Evolutionary conservation across 306 rosid species (phyloP).

Genomic region (Nissolia schottii): DNA sequence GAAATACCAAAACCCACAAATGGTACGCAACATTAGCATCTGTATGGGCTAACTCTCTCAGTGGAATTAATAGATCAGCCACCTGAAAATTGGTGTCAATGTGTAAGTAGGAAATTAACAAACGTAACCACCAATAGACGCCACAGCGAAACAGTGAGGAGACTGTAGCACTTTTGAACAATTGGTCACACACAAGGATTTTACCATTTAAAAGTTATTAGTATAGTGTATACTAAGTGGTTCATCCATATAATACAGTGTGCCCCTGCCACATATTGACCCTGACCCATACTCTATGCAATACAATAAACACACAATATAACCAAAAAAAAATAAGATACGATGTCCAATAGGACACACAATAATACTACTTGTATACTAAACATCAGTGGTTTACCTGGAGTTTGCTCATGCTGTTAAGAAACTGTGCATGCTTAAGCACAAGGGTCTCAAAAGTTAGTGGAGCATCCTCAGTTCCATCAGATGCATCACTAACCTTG

Average conservation of each 20-base stretch:
- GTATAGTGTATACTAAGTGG: background rate
- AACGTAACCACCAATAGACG: background rate
- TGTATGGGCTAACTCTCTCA: constrained; percentile 93
- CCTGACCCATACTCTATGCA: background rate
- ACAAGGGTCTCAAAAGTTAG: constrained; percentile 82
- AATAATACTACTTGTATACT: background rate
- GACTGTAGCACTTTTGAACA: constrained; percentile 6
- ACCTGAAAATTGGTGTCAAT: constrained; percentile 47
- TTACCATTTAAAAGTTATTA: background rate
- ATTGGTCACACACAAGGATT: background rate
- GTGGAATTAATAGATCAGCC: constrained; percentile 80
- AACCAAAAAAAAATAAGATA: background rate
- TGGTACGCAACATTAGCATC: constrained; percentile 99
- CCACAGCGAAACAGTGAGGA: background rate
- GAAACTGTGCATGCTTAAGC: constrained; percentile 77
- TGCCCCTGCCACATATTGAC: background rate
- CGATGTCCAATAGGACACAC: background rate
- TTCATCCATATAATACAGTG: background rate
- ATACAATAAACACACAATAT: background rate
- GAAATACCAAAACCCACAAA: constrained; percentile 98
- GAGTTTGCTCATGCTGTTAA: constrained; percentile 87
- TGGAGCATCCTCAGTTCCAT: constrained; percentile 69
- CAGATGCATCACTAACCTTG: constrained; percentile 66
- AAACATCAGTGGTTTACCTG: constrained; percentile 50
- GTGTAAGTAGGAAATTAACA: background rate